A percentile compares a stretch with the other conserved stretches of the same genome.
These are phyloP conservation scores for Aspergillus hancockii DNA, from an alignment of 495 filamentous ascomycete species.

Conservation along the genomic window DNA sequence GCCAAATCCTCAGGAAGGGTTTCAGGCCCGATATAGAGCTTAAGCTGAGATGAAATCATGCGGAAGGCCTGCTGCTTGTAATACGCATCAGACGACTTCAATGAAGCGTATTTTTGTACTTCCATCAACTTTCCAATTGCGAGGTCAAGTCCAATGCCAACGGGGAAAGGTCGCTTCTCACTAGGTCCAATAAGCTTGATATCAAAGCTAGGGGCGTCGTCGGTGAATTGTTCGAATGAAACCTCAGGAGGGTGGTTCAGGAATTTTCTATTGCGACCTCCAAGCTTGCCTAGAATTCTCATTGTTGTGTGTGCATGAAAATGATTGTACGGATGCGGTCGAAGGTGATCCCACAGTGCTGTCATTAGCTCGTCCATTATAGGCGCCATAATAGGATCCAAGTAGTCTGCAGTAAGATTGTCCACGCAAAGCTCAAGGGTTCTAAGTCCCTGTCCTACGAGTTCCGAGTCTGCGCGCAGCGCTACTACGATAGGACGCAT, in stretches of 20 bases:
- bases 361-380: constrained; percentile 99
- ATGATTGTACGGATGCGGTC: constrained; percentile 90
- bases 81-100: constrained; percentile 74
- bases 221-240: constrained; percentile 77
- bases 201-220: constrained; percentile 84
- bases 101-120: constrained; percentile 59
- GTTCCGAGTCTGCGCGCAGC: constrained; percentile 83
- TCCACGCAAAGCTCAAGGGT: constrained; percentile 97
- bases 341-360: constrained; percentile 90
- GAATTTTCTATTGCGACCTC: constrained; percentile 92
- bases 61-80: constrained; percentile 93
- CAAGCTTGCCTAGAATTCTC: constrained; percentile 96
- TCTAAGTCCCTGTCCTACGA: constrained; percentile 90
- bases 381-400: constrained; percentile 98
- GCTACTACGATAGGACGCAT: constrained; percentile 98
- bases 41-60: constrained; percentile 81
- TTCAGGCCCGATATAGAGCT: constrained; percentile 85
- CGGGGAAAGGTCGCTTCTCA: constrained; percentile 83
- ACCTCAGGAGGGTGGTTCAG: constrained; percentile 83
- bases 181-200: constrained; percentile 85
- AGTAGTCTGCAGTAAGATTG: constrained; percentile 94
- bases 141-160: constrained; percentile 80
- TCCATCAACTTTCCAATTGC: constrained; percentile 87
- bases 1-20: constrained; percentile 86
- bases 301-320: constrained; percentile 97